phyloP scores from a whole-genome alignment of 768 basidiomycete genomes.

The Phallus indusiatus region DNA sequence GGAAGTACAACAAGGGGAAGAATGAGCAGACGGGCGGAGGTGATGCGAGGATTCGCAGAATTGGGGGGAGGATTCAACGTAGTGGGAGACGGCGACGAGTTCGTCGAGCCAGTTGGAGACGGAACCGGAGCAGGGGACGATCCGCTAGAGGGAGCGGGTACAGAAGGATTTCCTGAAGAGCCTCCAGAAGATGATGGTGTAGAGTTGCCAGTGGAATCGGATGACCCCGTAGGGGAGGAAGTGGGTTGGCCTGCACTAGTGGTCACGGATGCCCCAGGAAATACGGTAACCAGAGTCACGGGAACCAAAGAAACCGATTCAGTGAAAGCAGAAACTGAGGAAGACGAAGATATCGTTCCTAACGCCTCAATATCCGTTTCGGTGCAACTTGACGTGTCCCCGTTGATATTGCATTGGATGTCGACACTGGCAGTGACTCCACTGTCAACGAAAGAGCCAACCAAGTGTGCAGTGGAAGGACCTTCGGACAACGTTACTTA shows the following conservation, averaged over 20 bases:
- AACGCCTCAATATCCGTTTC: not conserved
- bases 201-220: not conserved
- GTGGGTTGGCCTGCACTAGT: not conserved
- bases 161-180: not conserved
- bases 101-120: not conserved
- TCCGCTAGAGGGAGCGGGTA: not conserved
- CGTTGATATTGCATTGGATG: not conserved
- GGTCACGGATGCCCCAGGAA: not conserved
- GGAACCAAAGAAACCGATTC: not conserved
- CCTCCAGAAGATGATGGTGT: not conserved
- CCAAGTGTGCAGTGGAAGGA: not conserved
- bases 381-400: not conserved
- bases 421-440: not conserved
- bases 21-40: too few relatives aligned
- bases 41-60: too few relatives aligned
- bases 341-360: not conserved
- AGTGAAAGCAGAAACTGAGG: not conserved
- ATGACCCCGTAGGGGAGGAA: too few relatives aligned
- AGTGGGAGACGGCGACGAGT: too few relatives aligned
- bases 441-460: not conserved
- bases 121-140: not conserved
- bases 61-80: too few relatives aligned
- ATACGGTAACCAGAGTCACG: not conserved
- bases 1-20: too few relatives aligned
- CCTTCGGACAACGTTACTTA: not conserved